These are phyloP conservation scores for Entomortierella chlamydospora DNA, from an alignment of 192 early-diverging fungal genomes.

Conservation along the genomic window DNA sequence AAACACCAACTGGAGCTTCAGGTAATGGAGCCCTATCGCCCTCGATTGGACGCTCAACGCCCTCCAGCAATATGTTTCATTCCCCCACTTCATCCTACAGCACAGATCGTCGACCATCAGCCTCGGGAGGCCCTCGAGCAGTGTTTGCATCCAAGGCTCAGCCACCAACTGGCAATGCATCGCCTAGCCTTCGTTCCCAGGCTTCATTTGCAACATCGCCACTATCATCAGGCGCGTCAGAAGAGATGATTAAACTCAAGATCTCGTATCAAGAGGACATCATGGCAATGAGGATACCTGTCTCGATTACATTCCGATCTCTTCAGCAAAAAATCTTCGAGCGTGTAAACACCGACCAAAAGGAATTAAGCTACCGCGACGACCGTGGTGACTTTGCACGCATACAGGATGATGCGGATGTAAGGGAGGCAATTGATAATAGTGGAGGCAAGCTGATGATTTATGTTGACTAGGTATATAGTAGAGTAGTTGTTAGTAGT, in stretches of 20 bases:
- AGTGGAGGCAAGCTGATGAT: conserved; percentile 61
- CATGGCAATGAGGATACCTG: conserved; percentile 77
- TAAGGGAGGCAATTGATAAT: conserved; percentile 58
- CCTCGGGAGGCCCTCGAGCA: conserved; percentile 36
- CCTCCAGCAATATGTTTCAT: conserved; percentile 37
- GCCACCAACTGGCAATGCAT: conserved; percentile 8
- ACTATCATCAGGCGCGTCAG: neutral
- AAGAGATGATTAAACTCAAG: conserved; percentile 74
- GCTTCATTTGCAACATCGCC: conserved; percentile 29
- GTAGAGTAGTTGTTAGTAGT: neutral
- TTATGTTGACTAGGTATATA: conserved; percentile 52
- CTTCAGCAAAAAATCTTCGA: conserved; percentile 72
- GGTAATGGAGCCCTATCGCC: conserved; percentile 15
- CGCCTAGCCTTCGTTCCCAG: conserved; percentile 51
- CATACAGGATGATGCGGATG: conserved; percentile 51
- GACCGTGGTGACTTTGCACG: conserved; percentile 43
- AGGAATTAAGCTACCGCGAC: conserved; percentile 36
- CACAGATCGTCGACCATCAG: conserved; percentile 40
- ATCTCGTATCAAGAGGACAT: conserved; percentile 76
- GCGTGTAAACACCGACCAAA: conserved; percentile 54
- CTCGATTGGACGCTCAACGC: conserved; percentile 31
- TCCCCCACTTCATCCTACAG: conserved; percentile 7
- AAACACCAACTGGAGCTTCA: conserved; percentile 41
- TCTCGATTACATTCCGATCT: conserved; percentile 62
- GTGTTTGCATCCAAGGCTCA: conserved; percentile 22